These are phyloP conservation scores for Biscogniauxia sp. DNA, from an alignment of 2,329 filamentous ascomycete species.

Conservation along the genomic window DNA sequence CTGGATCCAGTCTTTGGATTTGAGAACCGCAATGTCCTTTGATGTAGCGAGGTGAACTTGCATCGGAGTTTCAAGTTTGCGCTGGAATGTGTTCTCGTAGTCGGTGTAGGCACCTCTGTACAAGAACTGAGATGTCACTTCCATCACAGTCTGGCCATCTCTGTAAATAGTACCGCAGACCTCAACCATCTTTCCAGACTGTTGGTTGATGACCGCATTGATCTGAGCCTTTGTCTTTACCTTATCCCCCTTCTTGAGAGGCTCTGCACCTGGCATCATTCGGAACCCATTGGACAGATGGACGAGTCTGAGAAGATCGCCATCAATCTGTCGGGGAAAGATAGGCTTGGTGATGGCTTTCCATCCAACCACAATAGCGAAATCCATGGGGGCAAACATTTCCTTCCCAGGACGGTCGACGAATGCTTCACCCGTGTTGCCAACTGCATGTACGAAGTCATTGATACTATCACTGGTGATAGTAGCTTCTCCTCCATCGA, in stretches of 20 bases:
- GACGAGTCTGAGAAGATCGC: conserved; percentile 91
- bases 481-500: conserved; percentile 82
- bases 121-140: conserved; percentile 96
- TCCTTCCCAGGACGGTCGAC: conserved; percentile 93
- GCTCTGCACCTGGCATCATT: conserved; percentile 94
- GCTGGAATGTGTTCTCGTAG: conserved; percentile 97
- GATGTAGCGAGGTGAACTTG: conserved; percentile 82
- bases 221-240: conserved; percentile 92
- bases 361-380: conserved; percentile 96
- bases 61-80: conserved; percentile 93
- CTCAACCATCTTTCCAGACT: conserved; percentile 98
- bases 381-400: conserved; percentile 97
- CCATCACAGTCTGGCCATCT: conserved; percentile 84
- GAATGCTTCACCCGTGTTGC: conserved; percentile 96
- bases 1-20: conserved; percentile 97
- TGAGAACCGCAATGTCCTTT: conserved; percentile 90
- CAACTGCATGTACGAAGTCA: conserved; percentile 98
- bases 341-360: conserved; percentile 99
- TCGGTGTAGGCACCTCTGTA: conserved; percentile 92
- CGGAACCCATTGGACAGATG: conserved; percentile 97
- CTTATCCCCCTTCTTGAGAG: conserved; percentile 91
- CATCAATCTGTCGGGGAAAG: conserved; percentile 94
- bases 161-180: conserved; percentile 96
- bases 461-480: conserved; percentile 94
- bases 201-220: conserved; percentile 97